Percentiles rank a stretch among this genome's conserved stretches.
Evolutionary conservation across 768 basidiomycete genomes (phyloP).

Genomic region (Boletus rex-veris): DNA sequence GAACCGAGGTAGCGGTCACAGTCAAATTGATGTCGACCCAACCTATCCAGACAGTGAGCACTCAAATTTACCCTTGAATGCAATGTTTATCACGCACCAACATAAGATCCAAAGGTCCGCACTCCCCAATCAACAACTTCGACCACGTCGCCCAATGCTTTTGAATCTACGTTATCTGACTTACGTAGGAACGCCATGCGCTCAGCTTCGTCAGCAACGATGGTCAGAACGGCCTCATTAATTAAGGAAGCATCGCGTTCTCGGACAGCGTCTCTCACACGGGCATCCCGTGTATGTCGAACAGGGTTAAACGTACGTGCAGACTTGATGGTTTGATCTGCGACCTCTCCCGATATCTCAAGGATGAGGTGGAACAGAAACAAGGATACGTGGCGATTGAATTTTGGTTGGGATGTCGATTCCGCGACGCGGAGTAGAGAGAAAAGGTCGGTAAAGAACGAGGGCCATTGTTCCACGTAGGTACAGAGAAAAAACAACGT

Average conservation of each 20-base stretch:
- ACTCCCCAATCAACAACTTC: constrained; percentile 94
- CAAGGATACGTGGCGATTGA: constrained; percentile 82
- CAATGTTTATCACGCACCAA: constrained; percentile 57
- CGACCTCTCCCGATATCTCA: constrained; percentile 97
- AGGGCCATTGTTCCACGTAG: constrained; percentile 82
- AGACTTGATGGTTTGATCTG: constrained; percentile 89
- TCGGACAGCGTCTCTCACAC: constrained; percentile 85
- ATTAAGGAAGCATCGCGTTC: constrained; percentile 84
- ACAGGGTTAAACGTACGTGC: constrained; percentile 69
- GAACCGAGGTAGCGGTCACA: constrained; percentile 85
- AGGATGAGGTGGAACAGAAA: constrained; percentile 89
- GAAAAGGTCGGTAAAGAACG: constrained; percentile 79
- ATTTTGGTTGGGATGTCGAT: constrained; percentile 51
- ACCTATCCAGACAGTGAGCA: constrained; percentile 44
- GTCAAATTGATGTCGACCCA: constrained; percentile 99
- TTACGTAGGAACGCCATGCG: constrained; percentile 53
- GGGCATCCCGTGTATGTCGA: constrained; percentile 77
- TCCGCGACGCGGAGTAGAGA: constrained; percentile 64
- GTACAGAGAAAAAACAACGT: constrained; percentile 86
- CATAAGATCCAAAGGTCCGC: constrained; percentile 88
- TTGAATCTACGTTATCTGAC: constrained; percentile 38
- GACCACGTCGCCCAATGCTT: constrained; percentile 53
- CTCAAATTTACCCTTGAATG: background rate
- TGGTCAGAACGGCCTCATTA: constrained; percentile 83
- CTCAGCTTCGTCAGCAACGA: constrained; percentile 69